These are phyloP conservation scores for Nicotiana paniculata DNA, from an alignment of 257 asterid species.

Conservation along the genomic window DNA sequence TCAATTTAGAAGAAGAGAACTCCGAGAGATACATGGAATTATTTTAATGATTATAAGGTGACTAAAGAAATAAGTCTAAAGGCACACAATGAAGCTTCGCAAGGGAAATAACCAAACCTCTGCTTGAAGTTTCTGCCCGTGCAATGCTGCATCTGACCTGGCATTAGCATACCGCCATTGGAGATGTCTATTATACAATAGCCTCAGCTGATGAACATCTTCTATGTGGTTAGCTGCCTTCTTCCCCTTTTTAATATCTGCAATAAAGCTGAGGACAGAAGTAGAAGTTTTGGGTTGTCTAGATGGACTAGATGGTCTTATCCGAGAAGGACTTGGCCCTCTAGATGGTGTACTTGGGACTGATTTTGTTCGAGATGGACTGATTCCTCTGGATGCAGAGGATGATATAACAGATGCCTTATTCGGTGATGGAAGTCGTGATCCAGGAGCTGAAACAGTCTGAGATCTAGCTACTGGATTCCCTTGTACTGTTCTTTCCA, in stretches of 20 bases:
- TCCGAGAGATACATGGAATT: background rate
- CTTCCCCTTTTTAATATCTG: conserved; percentile 70
- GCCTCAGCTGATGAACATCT: conserved; percentile 74
- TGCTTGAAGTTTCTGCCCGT: conserved; percentile 48
- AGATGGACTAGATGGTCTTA: conserved; percentile 72
- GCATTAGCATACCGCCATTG: conserved; percentile 92
- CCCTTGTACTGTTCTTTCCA: conserved; percentile 34
- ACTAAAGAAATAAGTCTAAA: background rate
- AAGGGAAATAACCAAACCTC: conserved; percentile 48
- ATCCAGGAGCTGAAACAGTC: conserved; percentile 31
- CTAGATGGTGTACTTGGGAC: conserved; percentile 42
- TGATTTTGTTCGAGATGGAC: conserved; percentile 49
- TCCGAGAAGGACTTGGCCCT: conserved; percentile 68
- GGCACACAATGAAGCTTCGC: background rate
- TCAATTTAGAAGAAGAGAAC: background rate
- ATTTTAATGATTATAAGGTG: background rate
- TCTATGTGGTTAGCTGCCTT: conserved; percentile 59
- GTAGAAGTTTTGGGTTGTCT: conserved; percentile 58
- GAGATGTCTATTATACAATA: conserved; percentile 72
- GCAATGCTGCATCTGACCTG: conserved; percentile 38
- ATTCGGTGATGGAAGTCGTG: conserved; percentile 58
- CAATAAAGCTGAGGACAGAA: conserved; percentile 74
- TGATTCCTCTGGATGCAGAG: conserved; percentile 47
- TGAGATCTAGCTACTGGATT: conserved; percentile 54
- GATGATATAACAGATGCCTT: conserved; percentile 24